These are phyloP conservation scores for Wakefieldia striispora DNA, from an alignment of 768 basidiomycete species.

Conservation along the genomic window DNA sequence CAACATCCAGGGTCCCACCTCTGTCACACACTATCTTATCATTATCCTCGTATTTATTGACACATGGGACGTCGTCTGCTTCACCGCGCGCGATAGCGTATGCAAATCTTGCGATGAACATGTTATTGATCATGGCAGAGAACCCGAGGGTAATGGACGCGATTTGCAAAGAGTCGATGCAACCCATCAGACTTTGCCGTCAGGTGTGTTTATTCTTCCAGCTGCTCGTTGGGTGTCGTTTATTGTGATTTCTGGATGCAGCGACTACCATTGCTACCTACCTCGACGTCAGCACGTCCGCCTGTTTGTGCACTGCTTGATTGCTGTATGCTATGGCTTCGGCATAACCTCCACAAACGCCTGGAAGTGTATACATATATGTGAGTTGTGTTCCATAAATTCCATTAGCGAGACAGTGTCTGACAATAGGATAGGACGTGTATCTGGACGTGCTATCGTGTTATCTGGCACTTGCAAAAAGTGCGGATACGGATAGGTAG, in stretches of 20 bases:
- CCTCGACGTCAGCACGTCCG: conserved; percentile 37
- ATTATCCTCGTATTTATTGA: conserved; percentile 62
- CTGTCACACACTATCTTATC: conserved; percentile 50
- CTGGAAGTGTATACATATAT: conserved; percentile 56
- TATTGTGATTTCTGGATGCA: conserved; percentile 18
- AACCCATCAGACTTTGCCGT: conserved; percentile 55
- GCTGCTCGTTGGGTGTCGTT: background rate
- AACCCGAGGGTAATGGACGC: conserved; percentile 45
- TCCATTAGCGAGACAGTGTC: background rate
- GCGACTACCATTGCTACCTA: conserved; percentile 54
- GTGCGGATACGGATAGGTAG: conserved; percentile 53
- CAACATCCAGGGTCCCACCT: conserved; percentile 28
- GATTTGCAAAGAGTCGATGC: conserved; percentile 42
- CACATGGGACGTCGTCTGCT: conserved; percentile 62
- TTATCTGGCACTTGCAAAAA: conserved; percentile 57
- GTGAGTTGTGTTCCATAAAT: conserved; percentile 35
- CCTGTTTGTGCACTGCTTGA: conserved; percentile 62
- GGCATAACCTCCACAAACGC: conserved; percentile 65
- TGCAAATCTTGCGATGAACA: conserved; percentile 55
- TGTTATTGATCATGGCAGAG: conserved; percentile 50
- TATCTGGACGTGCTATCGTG: conserved; percentile 51
- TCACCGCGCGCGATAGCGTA: conserved; percentile 61
- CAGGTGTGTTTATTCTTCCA: conserved; percentile 42
- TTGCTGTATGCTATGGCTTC: conserved; percentile 66
- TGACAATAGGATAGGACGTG: conserved; percentile 43